Conservation (phyloP, 345 rosid genomes). For the Lagerstroemia speciosa region DNA sequence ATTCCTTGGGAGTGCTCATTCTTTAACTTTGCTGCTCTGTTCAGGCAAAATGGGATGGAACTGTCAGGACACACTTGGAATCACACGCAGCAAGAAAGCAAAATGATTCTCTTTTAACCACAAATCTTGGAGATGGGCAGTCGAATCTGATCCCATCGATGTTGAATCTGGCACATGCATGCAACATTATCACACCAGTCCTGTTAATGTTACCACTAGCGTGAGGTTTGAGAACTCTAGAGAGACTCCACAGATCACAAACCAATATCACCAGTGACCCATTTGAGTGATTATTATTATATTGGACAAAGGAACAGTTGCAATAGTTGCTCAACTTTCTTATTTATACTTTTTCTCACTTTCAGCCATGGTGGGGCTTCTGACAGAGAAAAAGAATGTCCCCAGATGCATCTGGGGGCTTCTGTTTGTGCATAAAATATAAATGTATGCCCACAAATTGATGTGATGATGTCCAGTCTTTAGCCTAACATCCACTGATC, state of each 20-base stretch:
- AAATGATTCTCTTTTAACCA: too few relatives aligned
- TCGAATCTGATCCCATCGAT: too few relatives aligned
- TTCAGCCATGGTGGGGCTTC: slow-evolving; percentile 1
- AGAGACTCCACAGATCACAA: background rate
- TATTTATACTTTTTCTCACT: background rate
- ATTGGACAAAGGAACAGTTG: slow-evolving; percentile 1
- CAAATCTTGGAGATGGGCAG: too few relatives aligned
- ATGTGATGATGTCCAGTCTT: background rate
- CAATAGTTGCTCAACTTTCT: background rate
- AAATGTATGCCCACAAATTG: background rate
- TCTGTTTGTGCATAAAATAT: background rate
- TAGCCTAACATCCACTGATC: background rate
- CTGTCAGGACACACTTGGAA: background rate
- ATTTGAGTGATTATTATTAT: background rate
- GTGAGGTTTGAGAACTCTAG: background rate
- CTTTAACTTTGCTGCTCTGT: background rate
- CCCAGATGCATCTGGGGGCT: background rate
- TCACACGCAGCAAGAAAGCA: background rate
- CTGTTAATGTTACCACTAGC: background rate
- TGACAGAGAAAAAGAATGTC: background rate
- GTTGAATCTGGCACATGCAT: too few relatives aligned
- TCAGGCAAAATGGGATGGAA: background rate
- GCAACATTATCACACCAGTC: background rate
- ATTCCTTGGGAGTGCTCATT: background rate
- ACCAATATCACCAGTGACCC: background rate